Conservation (phyloP, 768 basidiomycete genomes). For the Suillus spraguei region DNA sequence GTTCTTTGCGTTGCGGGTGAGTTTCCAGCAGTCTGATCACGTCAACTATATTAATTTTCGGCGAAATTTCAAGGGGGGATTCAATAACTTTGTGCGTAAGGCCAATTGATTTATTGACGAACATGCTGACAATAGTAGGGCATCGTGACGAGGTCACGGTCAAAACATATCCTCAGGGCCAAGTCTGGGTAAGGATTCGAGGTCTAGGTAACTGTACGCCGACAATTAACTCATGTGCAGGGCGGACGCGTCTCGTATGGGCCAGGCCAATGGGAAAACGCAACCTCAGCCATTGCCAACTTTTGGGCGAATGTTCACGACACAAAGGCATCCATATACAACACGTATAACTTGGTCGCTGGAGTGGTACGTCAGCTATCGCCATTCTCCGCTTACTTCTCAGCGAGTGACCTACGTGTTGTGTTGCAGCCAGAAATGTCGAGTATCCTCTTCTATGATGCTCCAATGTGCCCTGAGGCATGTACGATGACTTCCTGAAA, state of each 20-base stretch:
- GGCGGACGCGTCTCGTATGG: constrained; percentile 47
- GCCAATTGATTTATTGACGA: constrained; percentile 6
- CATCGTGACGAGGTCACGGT: constrained; percentile 62
- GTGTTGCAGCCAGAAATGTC: constrained; percentile 19
- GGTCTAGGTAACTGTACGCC: constrained; percentile 51
- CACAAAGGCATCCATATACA: constrained; percentile 28
- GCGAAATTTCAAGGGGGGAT: constrained; percentile 49
- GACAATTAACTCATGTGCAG: constrained; percentile 29
- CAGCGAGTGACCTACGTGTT: constrained; percentile 25
- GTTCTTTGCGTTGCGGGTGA: constrained; percentile 47
- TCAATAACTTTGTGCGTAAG: constrained; percentile 57
- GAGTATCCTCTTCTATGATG: constrained; percentile 60
- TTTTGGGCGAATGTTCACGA: neutral
- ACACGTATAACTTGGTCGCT: constrained; percentile 40
- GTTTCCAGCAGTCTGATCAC: constrained; percentile 19
- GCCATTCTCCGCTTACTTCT: constrained; percentile 1
- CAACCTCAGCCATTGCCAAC: constrained; percentile 2
- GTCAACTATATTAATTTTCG: neutral
- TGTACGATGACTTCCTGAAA: constrained; percentile 37
- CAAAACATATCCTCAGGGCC: constrained; percentile 50
- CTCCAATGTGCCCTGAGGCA: constrained; percentile 31
- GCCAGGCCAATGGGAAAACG: constrained; percentile 8
- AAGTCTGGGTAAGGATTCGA: constrained; percentile 54
- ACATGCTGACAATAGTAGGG: constrained; percentile 46
- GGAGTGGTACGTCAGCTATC: constrained; percentile 27